A percentile compares a stretch with the other conserved stretches of the same genome.
Evolutionary conservation across 1,284 basidiomycete species (phyloP).

Genomic region (Ceraceosorus guamensis): DNA sequence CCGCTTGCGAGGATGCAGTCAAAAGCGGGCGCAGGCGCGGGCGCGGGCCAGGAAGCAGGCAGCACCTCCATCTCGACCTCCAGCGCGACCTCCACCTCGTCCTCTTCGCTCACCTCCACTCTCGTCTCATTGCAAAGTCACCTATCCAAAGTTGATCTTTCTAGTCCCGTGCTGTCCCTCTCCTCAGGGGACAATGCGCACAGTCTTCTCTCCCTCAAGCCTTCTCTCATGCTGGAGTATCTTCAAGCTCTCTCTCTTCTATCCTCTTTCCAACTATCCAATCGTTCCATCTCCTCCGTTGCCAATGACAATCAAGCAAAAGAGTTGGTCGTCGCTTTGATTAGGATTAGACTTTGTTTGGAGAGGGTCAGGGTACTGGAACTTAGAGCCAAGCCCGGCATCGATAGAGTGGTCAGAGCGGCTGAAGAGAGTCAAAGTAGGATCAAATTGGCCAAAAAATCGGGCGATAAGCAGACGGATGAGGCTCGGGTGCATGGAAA

Average conservation of each 20-base stretch:
- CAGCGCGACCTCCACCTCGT: no score
- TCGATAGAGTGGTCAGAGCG: conserved; percentile 63
- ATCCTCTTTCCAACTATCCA: conserved; percentile 24
- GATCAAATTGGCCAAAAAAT: no score
- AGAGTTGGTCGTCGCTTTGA: conserved; percentile 26
- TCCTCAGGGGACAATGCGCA: conserved; percentile 59
- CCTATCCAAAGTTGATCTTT: no score
- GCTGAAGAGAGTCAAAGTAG: conserved; percentile 24
- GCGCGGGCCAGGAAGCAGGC: no score
- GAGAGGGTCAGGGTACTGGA: conserved; percentile 61
- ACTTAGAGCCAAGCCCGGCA: conserved; percentile 81
- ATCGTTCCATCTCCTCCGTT: conserved; percentile 24
- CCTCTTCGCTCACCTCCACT: no score
- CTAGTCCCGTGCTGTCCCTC: no score
- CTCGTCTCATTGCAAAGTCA: no score
- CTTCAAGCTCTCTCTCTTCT: conserved; percentile 72
- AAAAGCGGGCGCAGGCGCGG: no score
- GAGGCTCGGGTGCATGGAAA: no score
- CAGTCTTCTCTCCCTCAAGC: conserved; percentile 80
- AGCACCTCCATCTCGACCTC: no score
- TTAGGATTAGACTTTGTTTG: conserved; percentile 34
- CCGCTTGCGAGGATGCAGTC: no score
- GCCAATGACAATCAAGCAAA: conserved; percentile 6
- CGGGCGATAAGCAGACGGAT: no score
- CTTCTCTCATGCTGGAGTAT: conserved; percentile 76